These are phyloP conservation scores for Flaveria bidentis DNA, from an alignment of 129 eudicot species.

Conservation along the genomic window DNA sequence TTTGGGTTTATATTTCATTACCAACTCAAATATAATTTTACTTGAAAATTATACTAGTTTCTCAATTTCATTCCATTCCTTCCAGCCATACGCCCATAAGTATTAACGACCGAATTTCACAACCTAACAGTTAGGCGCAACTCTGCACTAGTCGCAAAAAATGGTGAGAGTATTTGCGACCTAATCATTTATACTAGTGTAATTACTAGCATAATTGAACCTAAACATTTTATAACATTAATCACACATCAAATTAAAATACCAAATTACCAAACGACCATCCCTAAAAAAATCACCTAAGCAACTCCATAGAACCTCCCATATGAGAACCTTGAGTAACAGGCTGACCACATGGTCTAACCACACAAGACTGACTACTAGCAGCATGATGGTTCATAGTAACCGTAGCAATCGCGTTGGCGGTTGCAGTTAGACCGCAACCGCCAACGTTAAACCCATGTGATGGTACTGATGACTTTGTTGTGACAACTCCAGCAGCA, in stretches of 20 bases:
- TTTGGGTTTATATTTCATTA: too few relatives aligned
- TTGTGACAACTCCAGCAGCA: slow-evolving; percentile 17
- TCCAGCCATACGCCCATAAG: too few relatives aligned
- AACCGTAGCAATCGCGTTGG: background rate
- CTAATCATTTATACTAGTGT: background rate
- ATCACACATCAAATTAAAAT: slow-evolving; percentile 22
- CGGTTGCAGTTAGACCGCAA: background rate
- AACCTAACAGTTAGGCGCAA: background rate
- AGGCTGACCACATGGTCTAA: too few relatives aligned
- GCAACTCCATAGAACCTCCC: slow-evolving; percentile 46
- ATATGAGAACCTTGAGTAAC: slow-evolving; percentile 18
- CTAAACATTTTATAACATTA: slow-evolving; percentile 22
- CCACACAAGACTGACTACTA: background rate
- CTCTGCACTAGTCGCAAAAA: background rate
- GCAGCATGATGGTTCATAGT: slow-evolving; percentile 10
- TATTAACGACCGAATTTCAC: background rate
- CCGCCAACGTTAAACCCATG: slow-evolving; percentile 6
- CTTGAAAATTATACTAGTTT: too few relatives aligned
- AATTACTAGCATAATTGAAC: slow-evolving; percentile 9
- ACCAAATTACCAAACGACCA: slow-evolving; percentile 35
- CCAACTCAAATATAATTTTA: too few relatives aligned
- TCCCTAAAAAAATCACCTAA: slow-evolving; percentile 30
- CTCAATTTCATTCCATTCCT: too few relatives aligned
- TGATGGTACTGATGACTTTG: slow-evolving; percentile 17
- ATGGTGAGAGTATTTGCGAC: background rate